Percentiles rank a stretch among this genome's conserved stretches.
phyloP scores from a whole-genome alignment of 805 yeast genomes.

The Lipomyces sp. region DNA sequence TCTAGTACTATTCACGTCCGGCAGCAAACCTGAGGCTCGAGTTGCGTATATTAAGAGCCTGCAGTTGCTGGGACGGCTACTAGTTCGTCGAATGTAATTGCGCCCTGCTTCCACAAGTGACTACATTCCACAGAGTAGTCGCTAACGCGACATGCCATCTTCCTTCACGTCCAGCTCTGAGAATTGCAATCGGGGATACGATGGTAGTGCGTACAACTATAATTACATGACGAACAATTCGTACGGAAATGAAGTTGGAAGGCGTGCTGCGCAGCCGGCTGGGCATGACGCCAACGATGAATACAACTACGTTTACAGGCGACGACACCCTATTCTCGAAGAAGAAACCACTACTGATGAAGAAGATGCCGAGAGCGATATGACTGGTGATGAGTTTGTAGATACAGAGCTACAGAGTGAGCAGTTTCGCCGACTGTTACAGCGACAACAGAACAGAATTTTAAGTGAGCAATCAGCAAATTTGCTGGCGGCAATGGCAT shows the following conservation, averaged over 20 bases:
- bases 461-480: slow-evolving; percentile 13
- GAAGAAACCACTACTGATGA: slow-evolving; percentile 3
- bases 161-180: slow-evolving; percentile 2
- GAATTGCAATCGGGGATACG: neutral
- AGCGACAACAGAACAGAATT: slow-evolving; percentile 20
- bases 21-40: neutral
- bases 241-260: neutral
- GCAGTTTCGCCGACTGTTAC: slow-evolving; percentile 13
- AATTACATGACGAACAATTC: neutral
- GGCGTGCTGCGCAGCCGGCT: neutral
- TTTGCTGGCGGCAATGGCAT: slow-evolving; percentile 10
- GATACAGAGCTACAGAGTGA: slow-evolving; percentile 22
- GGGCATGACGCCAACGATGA: neutral
- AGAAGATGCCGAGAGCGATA: neutral
- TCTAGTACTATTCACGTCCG: neutral
- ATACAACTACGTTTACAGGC: neutral
- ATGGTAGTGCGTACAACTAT: neutral
- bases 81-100: neutral
- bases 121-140: neutral
- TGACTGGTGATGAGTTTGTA: slow-evolving; percentile 9
- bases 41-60: neutral
- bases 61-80: neutral
- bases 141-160: slow-evolving; percentile 2
- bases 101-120: neutral
- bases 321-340: neutral